phyloP scores from a whole-genome alignment of 2,329 filamentous ascomycete genomes.

The Exophiala bonariae region DNA sequence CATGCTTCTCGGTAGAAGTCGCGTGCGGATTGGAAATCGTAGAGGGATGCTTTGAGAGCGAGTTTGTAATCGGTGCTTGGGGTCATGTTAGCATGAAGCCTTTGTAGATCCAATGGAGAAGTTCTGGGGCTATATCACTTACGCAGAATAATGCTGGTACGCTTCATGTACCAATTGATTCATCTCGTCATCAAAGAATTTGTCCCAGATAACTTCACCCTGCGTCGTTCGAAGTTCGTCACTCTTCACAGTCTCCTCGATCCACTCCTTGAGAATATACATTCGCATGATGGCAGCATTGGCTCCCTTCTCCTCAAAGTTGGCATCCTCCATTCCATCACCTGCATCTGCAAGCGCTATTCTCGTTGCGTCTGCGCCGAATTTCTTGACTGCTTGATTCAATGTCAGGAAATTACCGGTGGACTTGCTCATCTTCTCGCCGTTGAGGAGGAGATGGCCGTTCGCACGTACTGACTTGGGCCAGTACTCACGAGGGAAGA shows the following conservation, averaged over 20 bases:
- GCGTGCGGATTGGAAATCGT: conserved; percentile 84
- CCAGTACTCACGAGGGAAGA: conserved; percentile 89
- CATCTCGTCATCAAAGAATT: conserved; percentile 90
- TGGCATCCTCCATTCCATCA: conserved; percentile 91
- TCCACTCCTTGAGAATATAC: conserved; percentile 84
- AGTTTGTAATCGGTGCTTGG: conserved; percentile 74
- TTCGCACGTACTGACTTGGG: conserved; percentile 83
- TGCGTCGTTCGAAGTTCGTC: conserved; percentile 66
- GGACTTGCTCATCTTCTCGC: conserved; percentile 98
- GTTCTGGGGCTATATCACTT: conserved; percentile 31
- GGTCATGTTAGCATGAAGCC: conserved; percentile 15
- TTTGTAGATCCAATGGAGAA: not conserved
- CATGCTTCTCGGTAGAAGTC: conserved; percentile 88
- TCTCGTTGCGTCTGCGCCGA: conserved; percentile 87
- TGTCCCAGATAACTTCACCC: conserved; percentile 78
- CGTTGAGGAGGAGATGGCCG: conserved; percentile 90
- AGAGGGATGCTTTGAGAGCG: conserved; percentile 82
- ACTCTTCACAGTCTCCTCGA: conserved; percentile 77
- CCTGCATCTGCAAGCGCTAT: conserved; percentile 93
- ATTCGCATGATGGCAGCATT: conserved; percentile 88
- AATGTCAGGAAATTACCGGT: conserved; percentile 97
- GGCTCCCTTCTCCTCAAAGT: conserved; percentile 94
- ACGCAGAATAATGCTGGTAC: conserved; percentile 72
- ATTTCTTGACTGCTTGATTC: conserved; percentile 82
- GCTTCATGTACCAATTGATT: conserved; percentile 79